Percentiles rank a stretch among this genome's conserved stretches.
Evolutionary conservation across 805 yeast species (phyloP).

Genomic region (Yamadazyma phyllophila): DNA sequence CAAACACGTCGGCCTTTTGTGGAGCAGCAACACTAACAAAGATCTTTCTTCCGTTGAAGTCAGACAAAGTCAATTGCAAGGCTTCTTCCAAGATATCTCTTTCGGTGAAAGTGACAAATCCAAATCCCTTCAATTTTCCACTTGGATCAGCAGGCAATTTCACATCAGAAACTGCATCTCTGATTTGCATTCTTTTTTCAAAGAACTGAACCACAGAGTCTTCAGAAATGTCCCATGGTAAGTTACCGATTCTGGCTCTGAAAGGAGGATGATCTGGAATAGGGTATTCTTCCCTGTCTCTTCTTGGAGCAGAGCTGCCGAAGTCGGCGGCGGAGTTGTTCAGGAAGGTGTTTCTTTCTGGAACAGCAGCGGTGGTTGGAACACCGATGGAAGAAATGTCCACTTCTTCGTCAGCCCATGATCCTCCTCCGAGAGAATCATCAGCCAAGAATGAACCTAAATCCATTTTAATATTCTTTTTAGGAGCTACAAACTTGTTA

Average conservation of each 20-base stretch:
- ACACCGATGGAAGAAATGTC: constrained; percentile 66
- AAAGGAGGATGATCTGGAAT: constrained; percentile 90
- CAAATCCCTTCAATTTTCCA: constrained; percentile 61
- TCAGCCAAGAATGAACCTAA: constrained; percentile 81
- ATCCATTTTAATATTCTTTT: constrained; percentile 76
- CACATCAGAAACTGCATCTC: constrained; percentile 55
- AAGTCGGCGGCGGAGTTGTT: neutral
- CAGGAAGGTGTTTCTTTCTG: constrained; percentile 27
- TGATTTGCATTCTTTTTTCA: constrained; percentile 52
- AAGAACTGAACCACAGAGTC: constrained; percentile 59
- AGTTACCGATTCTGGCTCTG: constrained; percentile 83
- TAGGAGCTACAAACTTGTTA: constrained; percentile 33
- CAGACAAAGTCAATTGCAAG: constrained; percentile 42
- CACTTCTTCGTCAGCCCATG: constrained; percentile 85
- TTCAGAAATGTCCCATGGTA: constrained; percentile 80
- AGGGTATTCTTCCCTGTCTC: constrained; percentile 69
- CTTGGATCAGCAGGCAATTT: constrained; percentile 68
- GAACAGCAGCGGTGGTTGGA: constrained; percentile 33
- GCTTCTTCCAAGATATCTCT: constrained; percentile 51
- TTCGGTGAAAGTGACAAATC: constrained; percentile 50
- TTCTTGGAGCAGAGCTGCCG: constrained; percentile 26
- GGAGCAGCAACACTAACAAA: constrained; percentile 62
- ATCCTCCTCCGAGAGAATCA: constrained; percentile 66
- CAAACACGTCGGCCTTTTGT: constrained; percentile 43
- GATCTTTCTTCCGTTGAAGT: constrained; percentile 48